Percentiles rank a stretch among this genome's conserved stretches.
These are phyloP conservation scores for Craspedostauros australis DNA, from an alignment of 108 stramenopile species.

Conservation along the genomic window DNA sequence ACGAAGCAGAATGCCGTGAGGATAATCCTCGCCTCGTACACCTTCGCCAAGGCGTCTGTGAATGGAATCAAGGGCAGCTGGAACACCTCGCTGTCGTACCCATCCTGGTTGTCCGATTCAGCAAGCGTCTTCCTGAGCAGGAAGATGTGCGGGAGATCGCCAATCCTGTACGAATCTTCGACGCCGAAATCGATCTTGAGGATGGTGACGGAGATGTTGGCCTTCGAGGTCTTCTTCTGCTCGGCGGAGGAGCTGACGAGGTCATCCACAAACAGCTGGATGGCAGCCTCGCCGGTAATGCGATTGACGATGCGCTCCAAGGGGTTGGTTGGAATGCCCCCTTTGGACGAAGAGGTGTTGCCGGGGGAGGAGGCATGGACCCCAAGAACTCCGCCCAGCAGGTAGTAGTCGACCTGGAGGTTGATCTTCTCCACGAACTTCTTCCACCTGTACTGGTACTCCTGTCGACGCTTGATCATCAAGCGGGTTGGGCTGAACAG, in stretches of 20 bases:
- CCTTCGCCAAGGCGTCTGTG: conserved; percentile 32
- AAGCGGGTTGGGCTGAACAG: conserved; percentile 25
- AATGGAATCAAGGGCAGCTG: conserved; percentile 43
- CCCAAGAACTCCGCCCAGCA: conserved; percentile 33
- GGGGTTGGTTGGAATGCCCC: too few species aligned
- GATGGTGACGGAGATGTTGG: neutral
- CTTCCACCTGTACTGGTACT: conserved; percentile 36
- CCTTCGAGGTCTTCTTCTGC: neutral
- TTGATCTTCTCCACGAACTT: conserved; percentile 23
- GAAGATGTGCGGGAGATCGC: neutral
- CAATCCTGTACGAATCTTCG: neutral
- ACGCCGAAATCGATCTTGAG: neutral
- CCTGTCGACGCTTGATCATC: conserved; percentile 30
- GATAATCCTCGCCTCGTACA: conserved; percentile 27
- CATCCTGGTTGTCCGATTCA: neutral
- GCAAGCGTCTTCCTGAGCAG: neutral
- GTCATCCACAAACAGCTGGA: neutral
- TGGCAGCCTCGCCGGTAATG: neutral
- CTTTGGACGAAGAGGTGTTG: too few species aligned
- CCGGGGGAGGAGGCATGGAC: too few species aligned
- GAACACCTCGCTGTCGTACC: neutral
- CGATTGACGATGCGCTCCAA: too few species aligned
- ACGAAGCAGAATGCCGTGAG: conserved; percentile 57
- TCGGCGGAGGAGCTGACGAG: neutral
- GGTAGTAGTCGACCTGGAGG: conserved; percentile 23